Percentiles rank a stretch among this genome's conserved stretches.
These are phyloP conservation scores for Solanum aculeatissimum DNA, from an alignment of 305 asterid species.

Conservation along the genomic window DNA sequence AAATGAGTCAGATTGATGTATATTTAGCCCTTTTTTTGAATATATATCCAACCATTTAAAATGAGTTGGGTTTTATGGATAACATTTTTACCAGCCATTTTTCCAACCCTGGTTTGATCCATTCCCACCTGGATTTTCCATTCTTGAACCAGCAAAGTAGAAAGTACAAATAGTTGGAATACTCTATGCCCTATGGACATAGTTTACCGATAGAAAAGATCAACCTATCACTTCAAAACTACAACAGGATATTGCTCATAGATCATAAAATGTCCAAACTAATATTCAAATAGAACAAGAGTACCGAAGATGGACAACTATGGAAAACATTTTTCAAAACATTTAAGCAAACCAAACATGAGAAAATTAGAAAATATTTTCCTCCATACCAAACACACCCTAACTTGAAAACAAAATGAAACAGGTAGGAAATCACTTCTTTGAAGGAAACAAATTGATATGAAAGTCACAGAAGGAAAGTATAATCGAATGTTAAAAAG, in stretches of 20 bases:
- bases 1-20: no score
- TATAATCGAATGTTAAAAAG: not conserved
- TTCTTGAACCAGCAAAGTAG: conserved; percentile 56
- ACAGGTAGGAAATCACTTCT: not conserved
- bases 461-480: not conserved
- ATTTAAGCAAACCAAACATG: no score
- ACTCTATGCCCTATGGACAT: not conserved
- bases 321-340: no score
- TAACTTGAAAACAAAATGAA: not conserved
- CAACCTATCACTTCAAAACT: not conserved
- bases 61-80: not conserved
- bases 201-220: not conserved
- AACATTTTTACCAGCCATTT: not conserved
- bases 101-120: conserved; percentile 2
- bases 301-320: not conserved
- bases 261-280: not conserved
- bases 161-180: conserved; percentile 27
- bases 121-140: conserved; percentile 18
- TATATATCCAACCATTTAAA: not conserved
- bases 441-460: not conserved
- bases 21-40: no score
- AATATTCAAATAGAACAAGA: not conserved
- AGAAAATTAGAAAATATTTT: no score
- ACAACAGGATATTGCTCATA: not conserved
- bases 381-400: no score